Evolutionary conservation across 257 asterid species (phyloP).

Genomic region (Przewalskia tangutica): DNA sequence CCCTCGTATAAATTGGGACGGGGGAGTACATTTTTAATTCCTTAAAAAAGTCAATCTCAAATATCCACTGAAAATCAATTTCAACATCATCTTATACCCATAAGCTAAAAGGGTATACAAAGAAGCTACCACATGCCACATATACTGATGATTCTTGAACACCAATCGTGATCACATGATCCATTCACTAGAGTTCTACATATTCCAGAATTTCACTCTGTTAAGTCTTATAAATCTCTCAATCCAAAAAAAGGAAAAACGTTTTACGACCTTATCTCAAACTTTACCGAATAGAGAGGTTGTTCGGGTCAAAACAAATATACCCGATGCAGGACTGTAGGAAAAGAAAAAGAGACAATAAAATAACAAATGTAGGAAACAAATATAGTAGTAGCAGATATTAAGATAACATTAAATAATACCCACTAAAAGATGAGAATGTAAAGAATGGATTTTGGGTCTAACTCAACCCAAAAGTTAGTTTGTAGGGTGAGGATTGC

Average conservation of each 20-base stretch:
- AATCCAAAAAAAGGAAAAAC: not conserved
- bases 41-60: not conserved
- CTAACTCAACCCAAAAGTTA: too few species aligned
- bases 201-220: not conserved
- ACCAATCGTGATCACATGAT: not conserved
- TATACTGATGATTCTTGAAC: not conserved
- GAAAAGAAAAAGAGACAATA: too few species aligned
- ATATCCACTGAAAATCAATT: not conserved
- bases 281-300: too few species aligned
- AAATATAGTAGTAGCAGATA: too few species aligned
- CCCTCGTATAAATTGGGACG: too few species aligned
- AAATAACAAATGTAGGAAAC: too few species aligned
- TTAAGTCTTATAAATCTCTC: not conserved
- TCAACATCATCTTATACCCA: not conserved
- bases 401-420: too few species aligned
- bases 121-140: not conserved
- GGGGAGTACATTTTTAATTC: not conserved
- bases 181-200: not conserved
- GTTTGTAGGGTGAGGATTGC: too few species aligned
- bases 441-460: too few species aligned
- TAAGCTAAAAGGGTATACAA: not conserved
- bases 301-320: too few species aligned
- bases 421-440: not conserved
- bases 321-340: too few species aligned
- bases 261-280: too few species aligned